Evolutionary conservation across 2,329 filamentous ascomycete species (phyloP).

Genomic region (Huntiella decipiens): DNA sequence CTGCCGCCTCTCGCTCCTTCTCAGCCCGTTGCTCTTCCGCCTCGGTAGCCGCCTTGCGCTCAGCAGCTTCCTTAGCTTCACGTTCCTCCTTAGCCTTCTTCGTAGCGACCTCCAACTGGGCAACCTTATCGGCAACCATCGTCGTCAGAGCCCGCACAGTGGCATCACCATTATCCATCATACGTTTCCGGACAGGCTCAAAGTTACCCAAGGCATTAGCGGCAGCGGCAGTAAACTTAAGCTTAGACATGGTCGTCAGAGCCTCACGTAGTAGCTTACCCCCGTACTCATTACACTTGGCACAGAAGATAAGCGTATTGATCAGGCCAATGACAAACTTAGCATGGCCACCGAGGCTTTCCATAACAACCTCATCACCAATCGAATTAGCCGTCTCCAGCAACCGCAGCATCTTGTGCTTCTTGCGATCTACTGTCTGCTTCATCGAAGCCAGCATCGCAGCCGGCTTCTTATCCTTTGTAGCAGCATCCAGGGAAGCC

Average conservation of each 20-base stretch:
- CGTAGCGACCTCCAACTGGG: slow-evolving; percentile 18
- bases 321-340: slow-evolving; percentile 37
- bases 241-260: slow-evolving; percentile 44
- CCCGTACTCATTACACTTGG: slow-evolving; percentile 31
- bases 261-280: slow-evolving; percentile 35
- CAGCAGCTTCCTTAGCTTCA: slow-evolving; percentile 13
- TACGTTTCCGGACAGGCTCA: slow-evolving; percentile 41
- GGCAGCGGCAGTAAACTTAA: slow-evolving; percentile 40
- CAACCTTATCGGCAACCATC: slow-evolving; percentile 25
- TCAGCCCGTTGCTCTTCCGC: background rate
- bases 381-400: slow-evolving; percentile 34
- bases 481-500: slow-evolving; percentile 24
- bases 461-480: slow-evolving; percentile 23
- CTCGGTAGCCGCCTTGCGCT: slow-evolving; percentile 13
- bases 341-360: slow-evolving; percentile 37
- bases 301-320: slow-evolving; percentile 34
- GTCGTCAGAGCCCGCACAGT: slow-evolving; percentile 43
- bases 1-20: background rate
- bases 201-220: slow-evolving; percentile 27
- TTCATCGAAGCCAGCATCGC: slow-evolving; percentile 15
- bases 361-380: slow-evolving; percentile 35
- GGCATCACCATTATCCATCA: slow-evolving; percentile 45
- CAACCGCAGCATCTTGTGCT: slow-evolving; percentile 29
- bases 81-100: slow-evolving; percentile 20
- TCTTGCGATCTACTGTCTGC: slow-evolving; percentile 22